phyloP scores from a whole-genome alignment of 2,329 filamentous ascomycete species.

The Fusarium zealandicum region DNA sequence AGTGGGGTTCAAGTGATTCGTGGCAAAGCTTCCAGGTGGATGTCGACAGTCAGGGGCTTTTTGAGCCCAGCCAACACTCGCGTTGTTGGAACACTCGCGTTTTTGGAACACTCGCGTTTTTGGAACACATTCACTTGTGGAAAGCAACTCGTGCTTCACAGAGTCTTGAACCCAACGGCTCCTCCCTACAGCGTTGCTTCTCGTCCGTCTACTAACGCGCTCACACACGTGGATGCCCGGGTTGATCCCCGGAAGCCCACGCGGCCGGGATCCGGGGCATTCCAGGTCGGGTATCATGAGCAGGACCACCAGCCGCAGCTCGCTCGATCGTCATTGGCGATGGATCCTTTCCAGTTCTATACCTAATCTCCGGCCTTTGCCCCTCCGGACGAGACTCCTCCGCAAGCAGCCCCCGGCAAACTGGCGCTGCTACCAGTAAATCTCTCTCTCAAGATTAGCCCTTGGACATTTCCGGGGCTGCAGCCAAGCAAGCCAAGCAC shows the following conservation, averaged over 20 bases:
- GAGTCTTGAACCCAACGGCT: too few species aligned
- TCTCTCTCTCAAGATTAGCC: constrained; percentile 5
- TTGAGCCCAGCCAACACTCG: too few species aligned
- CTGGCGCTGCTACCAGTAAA: constrained; percentile 7
- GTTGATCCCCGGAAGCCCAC: not conserved
- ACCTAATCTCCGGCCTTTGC: constrained; percentile 12
- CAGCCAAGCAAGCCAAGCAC: too few species aligned
- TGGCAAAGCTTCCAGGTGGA: not conserved
- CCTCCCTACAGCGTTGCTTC: not conserved
- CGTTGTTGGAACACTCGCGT: too few species aligned
- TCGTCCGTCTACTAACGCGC: too few species aligned
- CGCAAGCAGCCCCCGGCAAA: not conserved
- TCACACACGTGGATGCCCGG: not conserved
- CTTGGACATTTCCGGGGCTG: not conserved
- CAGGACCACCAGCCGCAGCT: not conserved
- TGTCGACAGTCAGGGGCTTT: not conserved
- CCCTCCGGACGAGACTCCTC: not conserved
- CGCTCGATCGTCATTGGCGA: not conserved
- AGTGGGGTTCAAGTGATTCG: not conserved
- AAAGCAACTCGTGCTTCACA: too few species aligned
- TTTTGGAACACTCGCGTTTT: too few species aligned
- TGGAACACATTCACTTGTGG: too few species aligned
- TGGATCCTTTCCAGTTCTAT: constrained; percentile 5
- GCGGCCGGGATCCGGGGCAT: not conserved
- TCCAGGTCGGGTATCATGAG: too few species aligned